Evolutionary conservation across 2,329 filamentous ascomycete species (phyloP).

Genomic region (Fusarium chaquense): DNA sequence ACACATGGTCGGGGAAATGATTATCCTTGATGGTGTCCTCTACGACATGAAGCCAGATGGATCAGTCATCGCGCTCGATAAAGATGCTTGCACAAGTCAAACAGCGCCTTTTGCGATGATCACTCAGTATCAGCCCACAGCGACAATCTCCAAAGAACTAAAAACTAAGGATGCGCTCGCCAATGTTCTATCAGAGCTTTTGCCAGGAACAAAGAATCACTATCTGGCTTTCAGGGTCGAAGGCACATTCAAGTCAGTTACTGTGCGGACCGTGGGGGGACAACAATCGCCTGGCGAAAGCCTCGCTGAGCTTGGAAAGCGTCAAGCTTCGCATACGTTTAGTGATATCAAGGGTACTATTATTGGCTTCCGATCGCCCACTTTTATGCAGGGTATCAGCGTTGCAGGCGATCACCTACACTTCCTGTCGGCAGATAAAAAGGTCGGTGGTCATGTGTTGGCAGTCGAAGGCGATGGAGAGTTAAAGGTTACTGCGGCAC

Average conservation of each 20-base stretch:
- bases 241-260: conserved; percentile 19
- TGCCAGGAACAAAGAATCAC: conserved; percentile 20
- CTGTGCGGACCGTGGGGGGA: conserved; percentile 25
- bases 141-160: not conserved
- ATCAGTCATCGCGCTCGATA: conserved; percentile 9
- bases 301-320: conserved; percentile 32
- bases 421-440: conserved; percentile 6
- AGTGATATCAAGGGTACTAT: conserved; percentile 3
- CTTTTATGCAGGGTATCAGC: conserved; percentile 34
- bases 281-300: conserved; percentile 26
- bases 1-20: conserved; percentile 41
- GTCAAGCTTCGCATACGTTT: conserved; percentile 24
- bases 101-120: conserved; percentile 35
- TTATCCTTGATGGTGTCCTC: conserved; percentile 30
- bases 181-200: not conserved
- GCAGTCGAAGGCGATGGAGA: conserved; percentile 19
- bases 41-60: conserved; percentile 38
- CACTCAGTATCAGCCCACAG: conserved; percentile 7
- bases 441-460: conserved; percentile 30
- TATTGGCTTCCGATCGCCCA: conserved; percentile 26
- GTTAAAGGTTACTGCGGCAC: conserved; percentile 4
- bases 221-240: conserved; percentile 19
- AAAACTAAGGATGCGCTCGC: conserved; percentile 8
- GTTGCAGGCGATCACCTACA: conserved; percentile 37
- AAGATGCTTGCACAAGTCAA: not conserved